phyloP scores from a whole-genome alignment of 306 rosid genomes.

The Quercus alba region DNA sequence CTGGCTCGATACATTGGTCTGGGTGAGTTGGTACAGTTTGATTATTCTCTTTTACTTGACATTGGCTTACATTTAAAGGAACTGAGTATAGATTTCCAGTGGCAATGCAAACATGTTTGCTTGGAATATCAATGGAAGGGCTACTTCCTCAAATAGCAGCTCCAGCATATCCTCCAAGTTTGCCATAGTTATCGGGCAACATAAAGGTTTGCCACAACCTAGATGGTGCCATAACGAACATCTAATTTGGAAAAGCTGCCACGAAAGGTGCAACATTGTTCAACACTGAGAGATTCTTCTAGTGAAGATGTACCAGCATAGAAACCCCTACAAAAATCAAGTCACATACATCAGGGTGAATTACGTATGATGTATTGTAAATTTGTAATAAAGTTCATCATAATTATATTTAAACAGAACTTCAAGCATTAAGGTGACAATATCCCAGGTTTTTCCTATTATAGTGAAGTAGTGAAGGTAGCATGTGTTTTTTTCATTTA shows the following conservation, averaged over 20 bases:
- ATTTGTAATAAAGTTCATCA: too few species aligned
- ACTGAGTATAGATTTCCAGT: slow-evolving; percentile 58
- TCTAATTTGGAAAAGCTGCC: slow-evolving; percentile 47
- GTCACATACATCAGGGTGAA: too few species aligned
- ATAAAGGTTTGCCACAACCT: slow-evolving; percentile 45
- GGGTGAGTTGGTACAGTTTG: slow-evolving; percentile 30
- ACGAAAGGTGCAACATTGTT: slow-evolving; percentile 49
- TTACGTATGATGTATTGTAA: too few species aligned
- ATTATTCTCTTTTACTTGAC: slow-evolving; percentile 44
- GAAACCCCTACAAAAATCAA: not conserved
- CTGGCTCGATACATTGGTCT: slow-evolving; percentile 51
- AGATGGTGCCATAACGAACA: slow-evolving; percentile 21
- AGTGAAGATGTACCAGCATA: slow-evolving; percentile 40
- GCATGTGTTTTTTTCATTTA: too few species aligned
- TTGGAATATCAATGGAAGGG: slow-evolving; percentile 48
- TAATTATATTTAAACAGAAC: too few species aligned
- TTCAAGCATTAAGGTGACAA: too few species aligned
- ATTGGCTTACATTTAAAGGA: slow-evolving; percentile 30
- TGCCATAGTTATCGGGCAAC: slow-evolving; percentile 48
- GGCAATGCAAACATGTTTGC: slow-evolving; percentile 47
- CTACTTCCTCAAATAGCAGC: slow-evolving; percentile 78
- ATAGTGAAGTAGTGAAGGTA: too few species aligned
- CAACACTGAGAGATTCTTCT: slow-evolving; percentile 29
- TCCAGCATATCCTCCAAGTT: slow-evolving; percentile 39
- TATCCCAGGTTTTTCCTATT: too few species aligned